Conservation (phyloP, 495 filamentous ascomycete species). For the Astrocystis sublimbata region DNA sequence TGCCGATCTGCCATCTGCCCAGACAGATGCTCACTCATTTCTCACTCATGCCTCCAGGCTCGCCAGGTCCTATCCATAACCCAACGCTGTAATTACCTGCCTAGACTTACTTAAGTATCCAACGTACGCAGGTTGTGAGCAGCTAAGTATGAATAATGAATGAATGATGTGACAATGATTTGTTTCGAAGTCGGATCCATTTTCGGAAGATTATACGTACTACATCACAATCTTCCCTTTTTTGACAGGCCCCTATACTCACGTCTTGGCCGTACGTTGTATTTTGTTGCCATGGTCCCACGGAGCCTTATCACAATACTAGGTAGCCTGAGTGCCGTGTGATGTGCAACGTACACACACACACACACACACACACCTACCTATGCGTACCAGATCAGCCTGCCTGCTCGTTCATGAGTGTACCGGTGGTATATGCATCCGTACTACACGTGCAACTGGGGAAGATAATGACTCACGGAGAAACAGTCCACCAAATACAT, state of each 20-base stretch:
- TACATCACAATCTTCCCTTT: slow-evolving; percentile 13
- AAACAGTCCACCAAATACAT: background rate
- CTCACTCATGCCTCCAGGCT: too few species aligned
- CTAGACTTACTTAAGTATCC: too few species aligned
- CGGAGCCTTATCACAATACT: background rate
- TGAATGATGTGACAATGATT: slow-evolving; percentile 12
- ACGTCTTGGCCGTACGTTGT: slow-evolving; percentile 5
- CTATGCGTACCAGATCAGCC: too few species aligned
- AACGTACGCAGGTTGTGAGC: too few species aligned
- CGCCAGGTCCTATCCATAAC: too few species aligned
- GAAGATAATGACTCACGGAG: too few species aligned
- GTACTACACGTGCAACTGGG: background rate
- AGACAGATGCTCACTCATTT: background rate
- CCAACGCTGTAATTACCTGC: too few species aligned
- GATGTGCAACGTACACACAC: background rate
- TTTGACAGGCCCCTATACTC: background rate
- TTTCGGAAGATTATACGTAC: slow-evolving; percentile 2
- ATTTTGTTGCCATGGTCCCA: too few species aligned
- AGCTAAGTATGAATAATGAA: too few species aligned
- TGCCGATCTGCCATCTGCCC: background rate
- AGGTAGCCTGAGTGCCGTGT: background rate
- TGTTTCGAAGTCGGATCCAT: slow-evolving; percentile 13
- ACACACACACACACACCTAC: background rate
- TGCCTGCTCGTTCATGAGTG: too few species aligned
- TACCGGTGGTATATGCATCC: too few species aligned